Percentiles rank a stretch among this genome's conserved stretches.
Evolutionary conservation across 352 stramenopile genomes (phyloP).

Genomic region (Phytophthora melonis): DNA sequence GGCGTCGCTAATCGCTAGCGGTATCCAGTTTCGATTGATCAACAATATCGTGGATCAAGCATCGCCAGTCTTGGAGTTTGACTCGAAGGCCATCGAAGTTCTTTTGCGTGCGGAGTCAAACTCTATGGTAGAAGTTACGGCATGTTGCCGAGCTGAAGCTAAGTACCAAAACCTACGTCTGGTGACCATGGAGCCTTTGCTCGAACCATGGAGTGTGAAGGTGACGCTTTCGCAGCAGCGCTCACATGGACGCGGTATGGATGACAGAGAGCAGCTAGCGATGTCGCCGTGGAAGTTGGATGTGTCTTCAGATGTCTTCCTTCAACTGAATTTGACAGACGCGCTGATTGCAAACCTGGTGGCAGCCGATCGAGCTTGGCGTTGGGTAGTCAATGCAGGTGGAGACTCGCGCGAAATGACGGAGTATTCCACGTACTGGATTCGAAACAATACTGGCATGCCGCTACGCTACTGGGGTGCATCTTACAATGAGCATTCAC

Average conservation of each 20-base stretch:
- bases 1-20: conserved; percentile 45
- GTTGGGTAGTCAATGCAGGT: conserved; percentile 78
- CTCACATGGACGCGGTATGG: conserved; percentile 16
- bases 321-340: conserved; percentile 86
- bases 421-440: conserved; percentile 89
- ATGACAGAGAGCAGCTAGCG: conserved; percentile 27
- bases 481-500: conserved; percentile 61
- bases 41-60: conserved; percentile 88
- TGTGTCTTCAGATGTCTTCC: conserved; percentile 66
- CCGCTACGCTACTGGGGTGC: conserved; percentile 78
- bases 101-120: conserved; percentile 42
- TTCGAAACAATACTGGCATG: conserved; percentile 87
- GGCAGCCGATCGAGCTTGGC: conserved; percentile 78
- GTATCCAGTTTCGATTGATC: conserved; percentile 75
- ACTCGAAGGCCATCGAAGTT: conserved; percentile 53
- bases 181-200: conserved; percentile 79
- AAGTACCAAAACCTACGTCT: conserved; percentile 90
- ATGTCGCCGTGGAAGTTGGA: conserved; percentile 61
- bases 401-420: conserved; percentile 76
- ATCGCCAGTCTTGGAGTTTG: conserved; percentile 77
- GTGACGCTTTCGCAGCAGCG: conserved; percentile 50
- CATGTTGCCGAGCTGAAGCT: conserved; percentile 64
- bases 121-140: conserved; percentile 44
- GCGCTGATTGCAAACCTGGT: conserved; percentile 84
- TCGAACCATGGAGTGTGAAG: conserved; percentile 82